Base-by-base conservation (phyloP, 2,329 filamentous ascomycete genomes). In the Aureobasidium sp. region DNA sequence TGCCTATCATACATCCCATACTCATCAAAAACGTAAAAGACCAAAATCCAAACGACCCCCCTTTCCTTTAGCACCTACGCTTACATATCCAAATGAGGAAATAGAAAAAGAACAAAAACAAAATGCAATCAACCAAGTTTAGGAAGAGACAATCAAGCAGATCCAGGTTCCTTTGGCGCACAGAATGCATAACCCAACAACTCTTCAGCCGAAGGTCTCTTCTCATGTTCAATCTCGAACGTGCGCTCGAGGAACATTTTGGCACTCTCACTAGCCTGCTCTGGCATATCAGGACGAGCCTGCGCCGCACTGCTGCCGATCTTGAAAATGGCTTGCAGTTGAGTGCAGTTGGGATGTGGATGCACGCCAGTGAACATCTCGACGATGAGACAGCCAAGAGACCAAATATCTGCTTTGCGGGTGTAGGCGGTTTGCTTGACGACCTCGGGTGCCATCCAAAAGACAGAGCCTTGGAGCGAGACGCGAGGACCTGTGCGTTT, bases 391-490 rank as follows among this genome's bases (percentile, higher is more conserved):
- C 96, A 99, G 40, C 96, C 96, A 29, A 99, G 88, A 53, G 94
- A 97, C 96, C 96, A 99, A 72, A 99, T 99, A 75, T 99, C 96
- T 18, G 96, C 96, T 82, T 98, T 98, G 81, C 95, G 94, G 7
- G 95, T 98, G 81, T 99, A 98, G 8, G 94, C 95, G 4, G 95
- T 98, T 81, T 98, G 96, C 75, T 96, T 96, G 69, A 99, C 96
- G 25, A 99, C 96, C 82, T 99, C 96, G 11, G 96, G 96, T 0
- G 96, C 96, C 96, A 99, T 99, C 96, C 96, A 99, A 82, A 98
- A 99, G 61, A 99, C 96, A 31, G 94, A 98, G 18, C 96, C 96
- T 79, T 99, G 96, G 4, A 99, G 88, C 1, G 95, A 98, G 15
- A 90, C 75, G 84, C 91, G 72, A 85, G 91, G 75, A 79, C 90